Evolutionary conservation across 202 grass and related monocot genomes (phyloP), one percentile per base, ranked within the genome.

Genomic region (Tripidium arundinaceum): DNA sequence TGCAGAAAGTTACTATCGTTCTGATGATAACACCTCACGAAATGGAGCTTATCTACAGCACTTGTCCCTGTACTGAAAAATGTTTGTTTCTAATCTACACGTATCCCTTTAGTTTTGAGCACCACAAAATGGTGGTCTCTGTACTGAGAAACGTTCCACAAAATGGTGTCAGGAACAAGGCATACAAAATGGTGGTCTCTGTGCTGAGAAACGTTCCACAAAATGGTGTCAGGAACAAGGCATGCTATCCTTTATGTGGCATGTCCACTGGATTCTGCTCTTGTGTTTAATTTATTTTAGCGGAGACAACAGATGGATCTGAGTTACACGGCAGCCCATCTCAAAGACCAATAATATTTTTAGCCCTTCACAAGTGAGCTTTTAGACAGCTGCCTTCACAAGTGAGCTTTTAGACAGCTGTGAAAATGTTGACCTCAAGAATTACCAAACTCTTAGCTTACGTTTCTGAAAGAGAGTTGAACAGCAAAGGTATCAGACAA

Each of bases 171-270:
- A 15, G 11, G 66, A 87, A 47, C 73, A 72, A 76, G 40, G 49
- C 18, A 58, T 2, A 16, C 26, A 3, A 16, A 7, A 26, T 3
- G 57, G 38, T 61, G 74, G 15, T 49, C 46, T n/a, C n/a, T n/a
- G n/a, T n/a, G n/a, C n/a, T n/a, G n/a, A 50, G 47, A 3, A 21
- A 21, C 6, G 19, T 54, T 22, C 50, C 19, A 9, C 7, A 55
- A 55, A 55, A 54, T 21, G 49, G 19, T 54, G 49, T 52, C 18
- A 54, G 8, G 60, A 87, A 40, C 68, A 74, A 77, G 43, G 52
- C n/a, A 60, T 3, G 39, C 70, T 86, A 50, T 10, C 18, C 33
- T 63, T 52, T 28, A 39, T 27, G 26, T 21, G 55, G 31, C 61
- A 38, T 11, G 57, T 19, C 19, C 18, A 50, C 5, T n/a, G 50